These are phyloP conservation scores for Paracamarosporium sp. DNA, from an alignment of 2,329 filamentous ascomycete genomes.

Conservation along the genomic window DNA sequence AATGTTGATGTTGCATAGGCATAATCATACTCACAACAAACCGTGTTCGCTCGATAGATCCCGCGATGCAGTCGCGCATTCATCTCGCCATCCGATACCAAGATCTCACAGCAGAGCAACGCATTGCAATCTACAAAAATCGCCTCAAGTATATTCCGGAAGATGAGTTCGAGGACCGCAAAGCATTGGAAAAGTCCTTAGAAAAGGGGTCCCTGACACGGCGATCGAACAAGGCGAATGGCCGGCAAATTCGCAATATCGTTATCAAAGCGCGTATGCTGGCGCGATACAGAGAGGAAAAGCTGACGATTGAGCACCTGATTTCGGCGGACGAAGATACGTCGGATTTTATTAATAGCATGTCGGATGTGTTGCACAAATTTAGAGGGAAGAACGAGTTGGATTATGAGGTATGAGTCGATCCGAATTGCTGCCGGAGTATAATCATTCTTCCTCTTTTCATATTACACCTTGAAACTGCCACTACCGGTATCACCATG, in stretches of 20 bases:
- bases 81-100: slow-evolving; percentile 28
- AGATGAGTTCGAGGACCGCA: background rate
- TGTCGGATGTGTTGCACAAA: background rate
- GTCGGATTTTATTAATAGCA: background rate
- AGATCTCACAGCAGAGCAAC: slow-evolving; percentile 6
- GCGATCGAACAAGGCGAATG: background rate
- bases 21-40: slow-evolving; percentile 28
- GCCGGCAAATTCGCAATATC: slow-evolving; percentile 3
- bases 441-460: no score
- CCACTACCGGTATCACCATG: no score
- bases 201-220: background rate
- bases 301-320: background rate
- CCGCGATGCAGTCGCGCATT: slow-evolving; percentile 30
- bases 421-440: no score
- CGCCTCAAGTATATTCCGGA: background rate
- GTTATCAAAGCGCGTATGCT: background rate
- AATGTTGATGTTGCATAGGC: slow-evolving; percentile 4
- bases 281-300: background rate
- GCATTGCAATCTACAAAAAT: background rate
- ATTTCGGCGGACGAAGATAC: background rate
- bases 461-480: no score
- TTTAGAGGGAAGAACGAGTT: background rate
- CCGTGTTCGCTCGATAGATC: slow-evolving; percentile 29
- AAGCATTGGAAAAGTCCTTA: background rate
- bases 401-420: background rate